Percentiles rank a stretch among this genome's conserved stretches.
phyloP scores from a whole-genome alignment of 2,329 filamentous ascomycete genomes.

The Pseudofabraea citricarpa region DNA sequence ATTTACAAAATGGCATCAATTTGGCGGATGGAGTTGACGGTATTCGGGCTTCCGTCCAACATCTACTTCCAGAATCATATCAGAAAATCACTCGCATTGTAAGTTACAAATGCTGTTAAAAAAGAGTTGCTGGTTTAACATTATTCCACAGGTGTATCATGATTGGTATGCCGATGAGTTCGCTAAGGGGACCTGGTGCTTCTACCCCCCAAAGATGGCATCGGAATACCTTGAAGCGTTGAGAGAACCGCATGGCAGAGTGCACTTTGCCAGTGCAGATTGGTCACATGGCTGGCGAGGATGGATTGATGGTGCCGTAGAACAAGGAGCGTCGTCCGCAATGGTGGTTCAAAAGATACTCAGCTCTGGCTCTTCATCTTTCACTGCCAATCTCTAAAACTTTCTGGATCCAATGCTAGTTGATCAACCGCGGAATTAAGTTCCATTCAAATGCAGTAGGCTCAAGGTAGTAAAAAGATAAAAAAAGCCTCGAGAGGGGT shows the following conservation, averaged over 20 bases:
- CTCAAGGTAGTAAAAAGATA: no score
- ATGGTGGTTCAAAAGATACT: not conserved
- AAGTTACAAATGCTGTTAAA: not conserved
- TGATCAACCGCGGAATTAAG: no score
- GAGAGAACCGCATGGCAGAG: slow-evolving; percentile 20
- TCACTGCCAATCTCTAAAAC: not conserved
- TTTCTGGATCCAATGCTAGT: not conserved
- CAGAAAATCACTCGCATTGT: slow-evolving; percentile 1
- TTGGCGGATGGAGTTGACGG: not conserved
- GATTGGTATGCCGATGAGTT: slow-evolving; percentile 21
- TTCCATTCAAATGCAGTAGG: no score
- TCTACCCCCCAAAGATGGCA: slow-evolving; percentile 9
- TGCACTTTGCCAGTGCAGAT: slow-evolving; percentile 29
- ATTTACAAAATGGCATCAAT: not conserved
- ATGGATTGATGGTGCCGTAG: slow-evolving; percentile 31
- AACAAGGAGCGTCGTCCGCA: slow-evolving; percentile 16
- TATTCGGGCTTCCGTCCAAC: not conserved
- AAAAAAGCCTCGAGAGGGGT: no score
- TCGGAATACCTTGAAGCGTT: slow-evolving; percentile 21
- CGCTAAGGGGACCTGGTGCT: slow-evolving; percentile 25
- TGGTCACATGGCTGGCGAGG: slow-evolving; percentile 31
- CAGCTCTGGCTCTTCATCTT: not conserved
- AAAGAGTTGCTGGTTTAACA: not conserved
- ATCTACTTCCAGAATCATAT: not conserved
- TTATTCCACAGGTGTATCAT: not conserved